Evolutionary conservation across 139 green algal genomes (phyloP), one percentile per base, ranked within the genome.

Genomic region (Limnomonas spitsbergensis): DNA sequence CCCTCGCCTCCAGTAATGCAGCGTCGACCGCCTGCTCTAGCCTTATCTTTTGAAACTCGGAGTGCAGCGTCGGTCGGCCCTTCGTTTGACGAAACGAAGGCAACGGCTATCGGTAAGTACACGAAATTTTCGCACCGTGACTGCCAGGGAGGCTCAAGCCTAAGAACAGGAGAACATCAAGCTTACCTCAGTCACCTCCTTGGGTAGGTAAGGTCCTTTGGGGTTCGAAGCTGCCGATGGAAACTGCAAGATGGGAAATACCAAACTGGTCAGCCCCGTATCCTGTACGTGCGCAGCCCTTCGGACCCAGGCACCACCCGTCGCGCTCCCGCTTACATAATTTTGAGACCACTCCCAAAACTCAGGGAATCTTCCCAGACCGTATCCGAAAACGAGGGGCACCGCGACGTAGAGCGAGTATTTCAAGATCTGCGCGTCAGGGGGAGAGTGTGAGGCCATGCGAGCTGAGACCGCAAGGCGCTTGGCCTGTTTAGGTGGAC

Each of bases 361-460:
- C 27, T 83, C 80, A 20, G 88, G 83, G 3, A 86, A 79, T 4
- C 83, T 78, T 24, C 88, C 90, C 31, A 97, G 78, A 3, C 82
- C 87, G 53, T 85, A 90, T 4, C 88, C 91, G 47, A 96, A 88
- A 0, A 83, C 75, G 1, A 92, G 56, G 1, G 92, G 92, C 1
- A 97, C 80, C 26, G 76, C 66, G 1, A 97, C 1, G 75, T 94
- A 97, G 20, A 92, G 54, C 0, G 54, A 74, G 77, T 91, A 95
- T 69, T 95, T 95, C 75, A 92, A 92, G 1, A 83, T 84, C 91
- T 97, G 88, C 73, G 32, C 24, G 71, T 6, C n/a, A n/a, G n/a
- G n/a, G 31, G 34, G 7, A 75, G 69, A 52, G 69, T 20, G 9
- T 20, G 9, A 34, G 9, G 9, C 26, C 9, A 34, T 20, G 24